Percentiles rank a stretch among this genome's conserved stretches.
Conservation (phyloP, 2,329 filamentous ascomycete species). For the Ciborinia camelliae region DNA sequence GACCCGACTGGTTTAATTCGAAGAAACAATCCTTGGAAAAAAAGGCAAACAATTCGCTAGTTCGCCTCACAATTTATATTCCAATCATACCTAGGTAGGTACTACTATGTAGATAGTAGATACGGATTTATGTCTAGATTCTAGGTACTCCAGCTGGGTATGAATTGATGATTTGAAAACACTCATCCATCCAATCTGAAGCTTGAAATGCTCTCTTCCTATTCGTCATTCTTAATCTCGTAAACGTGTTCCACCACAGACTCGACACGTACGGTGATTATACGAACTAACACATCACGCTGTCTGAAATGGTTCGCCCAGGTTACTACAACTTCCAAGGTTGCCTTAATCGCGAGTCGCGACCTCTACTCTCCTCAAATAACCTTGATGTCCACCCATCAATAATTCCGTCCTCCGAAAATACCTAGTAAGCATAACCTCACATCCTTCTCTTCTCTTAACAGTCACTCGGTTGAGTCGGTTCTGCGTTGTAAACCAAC, state of each 20-base stretch:
- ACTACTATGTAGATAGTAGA: too few relatives aligned
- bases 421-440: not conserved
- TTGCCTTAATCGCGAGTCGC: slow-evolving; percentile 12
- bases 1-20: slow-evolving; percentile 24
- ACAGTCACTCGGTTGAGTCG: not conserved
- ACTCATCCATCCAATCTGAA: slow-evolving; percentile 1
- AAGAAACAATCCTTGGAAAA: not conserved
- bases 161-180: slow-evolving; percentile 1
- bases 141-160: too few relatives aligned
- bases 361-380: slow-evolving; percentile 11
- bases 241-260: slow-evolving; percentile 19
- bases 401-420: not conserved
- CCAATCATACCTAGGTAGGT: slow-evolving; percentile 8
- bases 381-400: slow-evolving; percentile 8
- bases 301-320: slow-evolving; percentile 21
- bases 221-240: slow-evolving; percentile 19
- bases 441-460: slow-evolving; percentile 8
- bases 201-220: not conserved
- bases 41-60: slow-evolving; percentile 17
- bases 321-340: not conserved
- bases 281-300: slow-evolving; percentile 18
- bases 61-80: slow-evolving; percentile 21
- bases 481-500: slow-evolving; percentile 16
- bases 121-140: too few relatives aligned
- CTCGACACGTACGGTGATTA: slow-evolving; percentile 13